Conservation (phyloP, 1,284 basidiomycete species). For the Heterobasidion parviporum region DNA sequence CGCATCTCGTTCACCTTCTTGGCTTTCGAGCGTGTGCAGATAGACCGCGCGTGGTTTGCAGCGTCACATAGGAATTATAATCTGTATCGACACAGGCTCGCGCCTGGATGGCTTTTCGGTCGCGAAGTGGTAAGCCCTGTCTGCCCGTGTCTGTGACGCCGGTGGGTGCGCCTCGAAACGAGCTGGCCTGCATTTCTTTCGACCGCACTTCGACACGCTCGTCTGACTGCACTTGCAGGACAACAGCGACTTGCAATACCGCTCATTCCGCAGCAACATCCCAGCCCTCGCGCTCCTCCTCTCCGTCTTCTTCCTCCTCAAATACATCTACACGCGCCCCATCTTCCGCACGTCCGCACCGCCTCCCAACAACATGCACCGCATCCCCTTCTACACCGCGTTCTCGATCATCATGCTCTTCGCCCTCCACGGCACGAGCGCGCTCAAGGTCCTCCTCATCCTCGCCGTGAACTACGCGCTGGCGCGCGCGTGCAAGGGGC, state of each 20-base stretch:
- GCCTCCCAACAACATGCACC: slow-evolving; percentile 26
- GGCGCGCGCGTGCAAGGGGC: slow-evolving; percentile 29
- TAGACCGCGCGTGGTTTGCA: slow-evolving; percentile 18
- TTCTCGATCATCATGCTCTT: slow-evolving; percentile 68
- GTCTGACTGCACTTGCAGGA: slow-evolving; percentile 47
- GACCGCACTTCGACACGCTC: neutral
- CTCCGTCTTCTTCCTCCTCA: slow-evolving; percentile 26
- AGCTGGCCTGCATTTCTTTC: neutral
- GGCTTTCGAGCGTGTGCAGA: neutral
- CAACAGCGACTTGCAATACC: slow-evolving; percentile 82
- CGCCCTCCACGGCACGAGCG: slow-evolving; percentile 82
- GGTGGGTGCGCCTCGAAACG: neutral
- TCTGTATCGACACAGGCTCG: slow-evolving; percentile 52
- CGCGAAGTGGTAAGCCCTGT: slow-evolving; percentile 49
- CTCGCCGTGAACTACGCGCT: slow-evolving; percentile 67
- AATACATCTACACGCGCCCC: slow-evolving; percentile 27
- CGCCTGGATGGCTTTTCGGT: slow-evolving; percentile 61
- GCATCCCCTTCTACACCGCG: slow-evolving; percentile 47
- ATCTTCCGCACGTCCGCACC: slow-evolving; percentile 10
- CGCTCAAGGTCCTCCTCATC: slow-evolving; percentile 73
- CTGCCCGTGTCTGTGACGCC: neutral
- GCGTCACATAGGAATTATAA: slow-evolving; percentile 71
- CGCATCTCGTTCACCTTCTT: slow-evolving; percentile 21
- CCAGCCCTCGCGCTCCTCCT: slow-evolving; percentile 32
- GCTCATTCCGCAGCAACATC: slow-evolving; percentile 72